These are phyloP conservation scores for Backusella westeae DNA, from an alignment of 192 early-diverging fungal genomes.

Conservation along the genomic window DNA sequence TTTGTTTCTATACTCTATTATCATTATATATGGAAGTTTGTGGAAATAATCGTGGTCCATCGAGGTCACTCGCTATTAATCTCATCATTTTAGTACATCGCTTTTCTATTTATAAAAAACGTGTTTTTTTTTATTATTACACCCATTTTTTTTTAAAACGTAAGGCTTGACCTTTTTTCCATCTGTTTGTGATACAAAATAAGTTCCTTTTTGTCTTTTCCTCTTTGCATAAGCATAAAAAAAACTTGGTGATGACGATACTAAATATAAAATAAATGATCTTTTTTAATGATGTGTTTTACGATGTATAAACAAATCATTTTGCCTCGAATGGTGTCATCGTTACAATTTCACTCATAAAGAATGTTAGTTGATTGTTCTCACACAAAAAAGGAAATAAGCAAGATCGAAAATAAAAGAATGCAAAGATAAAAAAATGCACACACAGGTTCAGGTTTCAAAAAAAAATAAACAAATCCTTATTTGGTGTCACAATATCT, in stretches of 20 bases:
- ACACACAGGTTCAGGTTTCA: background rate
- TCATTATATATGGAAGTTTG: background rate
- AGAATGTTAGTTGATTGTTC: no score
- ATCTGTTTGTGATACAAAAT: background rate
- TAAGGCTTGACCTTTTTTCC: background rate
- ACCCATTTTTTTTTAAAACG: background rate
- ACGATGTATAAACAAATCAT: background rate
- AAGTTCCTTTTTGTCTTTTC: background rate
- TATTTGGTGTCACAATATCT: background rate
- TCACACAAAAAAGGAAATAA: background rate
- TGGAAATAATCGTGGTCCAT: no score
- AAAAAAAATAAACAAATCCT: background rate
- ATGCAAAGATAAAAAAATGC: background rate
- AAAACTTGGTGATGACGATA: background rate
- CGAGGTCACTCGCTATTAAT: background rate
- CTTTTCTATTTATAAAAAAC: background rate
- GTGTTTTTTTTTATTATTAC: background rate
- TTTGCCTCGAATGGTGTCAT: no score
- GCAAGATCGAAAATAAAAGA: background rate
- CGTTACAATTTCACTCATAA: background rate
- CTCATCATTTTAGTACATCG: background rate
- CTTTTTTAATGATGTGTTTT: background rate
- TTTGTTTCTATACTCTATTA: background rate
- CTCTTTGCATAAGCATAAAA: background rate
- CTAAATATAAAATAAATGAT: no score